Base-by-base conservation (phyloP, 805 yeast genomes). In the Ogataea saltuana region DNA sequence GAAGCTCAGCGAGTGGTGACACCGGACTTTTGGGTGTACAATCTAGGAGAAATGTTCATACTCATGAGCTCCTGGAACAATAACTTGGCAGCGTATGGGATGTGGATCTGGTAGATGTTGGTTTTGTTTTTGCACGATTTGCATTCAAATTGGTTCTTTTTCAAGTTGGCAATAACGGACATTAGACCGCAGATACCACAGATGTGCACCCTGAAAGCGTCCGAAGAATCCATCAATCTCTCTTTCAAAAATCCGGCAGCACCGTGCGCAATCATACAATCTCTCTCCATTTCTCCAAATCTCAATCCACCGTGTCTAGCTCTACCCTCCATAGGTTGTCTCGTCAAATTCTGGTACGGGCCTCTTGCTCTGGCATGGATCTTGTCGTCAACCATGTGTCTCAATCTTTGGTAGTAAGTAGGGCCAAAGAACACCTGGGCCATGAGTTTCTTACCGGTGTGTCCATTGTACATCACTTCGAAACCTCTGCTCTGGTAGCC, bases 211-310 rank as follows among this genome's bases (percentile, higher is more conserved):
- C 98, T 80, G 76, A 93, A 93, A 2, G 98, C 97, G 72, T 93
- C 99, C 0, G 98, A 91, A 10, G 97, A 97, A 69, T 93, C 98
- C 97, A 93, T 91, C 66, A 93, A 75, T 67, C 99, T 80, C 72
- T 93, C 99, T 69, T 91, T 89, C 72, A 93, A 78, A 75, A 93
- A 91, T 6, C 97, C 95, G 4, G 99, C 97, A 11, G 97, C 98
- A 67, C 99, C 99, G 65, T 93, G 98, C 2, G 99, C 99, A 75
- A 93, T 93, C 97, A 93, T 91, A 85, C 99, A 93, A 77, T 93
- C 99, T 75, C 99, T 88, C 72, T 93, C 99, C 99, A 93, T 93
- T 70, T 91, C 99, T 62, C 99, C 99, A 79, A 91, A 90, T 70
- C 99, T 88, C 66, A 91, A 75, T 58, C 99, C 99, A 80, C 99